These are phyloP conservation scores for Colletotrichum shisoi DNA, from an alignment of 2,329 filamentous ascomycete species.

Conservation along the genomic window DNA sequence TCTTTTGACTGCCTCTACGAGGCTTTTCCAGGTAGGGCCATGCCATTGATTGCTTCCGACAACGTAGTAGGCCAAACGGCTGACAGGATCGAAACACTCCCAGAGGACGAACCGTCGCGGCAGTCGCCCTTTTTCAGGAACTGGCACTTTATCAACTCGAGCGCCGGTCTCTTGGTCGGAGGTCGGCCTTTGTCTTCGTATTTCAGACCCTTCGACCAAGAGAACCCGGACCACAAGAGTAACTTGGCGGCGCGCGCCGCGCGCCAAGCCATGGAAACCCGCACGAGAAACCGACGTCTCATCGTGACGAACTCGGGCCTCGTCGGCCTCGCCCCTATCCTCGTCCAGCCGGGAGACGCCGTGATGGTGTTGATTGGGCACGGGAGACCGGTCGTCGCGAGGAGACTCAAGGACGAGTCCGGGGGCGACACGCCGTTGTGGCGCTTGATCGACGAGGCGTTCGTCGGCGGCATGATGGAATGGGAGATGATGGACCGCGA, in stretches of 20 bases:
- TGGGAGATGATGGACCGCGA: conserved; percentile 16
- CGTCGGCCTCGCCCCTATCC: conserved; percentile 3
- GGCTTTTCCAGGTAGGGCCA: conserved; percentile 8
- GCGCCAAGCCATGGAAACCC: conserved; percentile 12
- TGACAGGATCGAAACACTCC: background rate
- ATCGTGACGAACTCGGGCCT: conserved; percentile 10
- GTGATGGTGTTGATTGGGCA: conserved; percentile 11
- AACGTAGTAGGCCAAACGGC: background rate
- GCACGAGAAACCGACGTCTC: conserved; percentile 10
- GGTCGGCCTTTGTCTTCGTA: conserved; percentile 4
- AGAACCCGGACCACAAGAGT: background rate
- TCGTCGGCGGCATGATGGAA: conserved; percentile 15
- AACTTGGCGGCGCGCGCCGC: background rate
- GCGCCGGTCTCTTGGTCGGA: background rate
- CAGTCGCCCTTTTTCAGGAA: conserved; percentile 7
- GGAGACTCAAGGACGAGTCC: background rate
- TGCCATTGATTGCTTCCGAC: background rate
- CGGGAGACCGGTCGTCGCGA: conserved; percentile 13
- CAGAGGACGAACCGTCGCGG: background rate
- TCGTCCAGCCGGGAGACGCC: conserved; percentile 15
- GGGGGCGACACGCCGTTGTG: background rate
- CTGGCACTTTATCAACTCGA: conserved; percentile 16
- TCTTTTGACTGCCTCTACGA: conserved; percentile 5
- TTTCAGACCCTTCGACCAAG: conserved; percentile 1
- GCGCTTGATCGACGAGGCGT: conserved; percentile 3